Conservation (phyloP, 176 grass and related monocot species). For the Triticum turgidum region DNA sequence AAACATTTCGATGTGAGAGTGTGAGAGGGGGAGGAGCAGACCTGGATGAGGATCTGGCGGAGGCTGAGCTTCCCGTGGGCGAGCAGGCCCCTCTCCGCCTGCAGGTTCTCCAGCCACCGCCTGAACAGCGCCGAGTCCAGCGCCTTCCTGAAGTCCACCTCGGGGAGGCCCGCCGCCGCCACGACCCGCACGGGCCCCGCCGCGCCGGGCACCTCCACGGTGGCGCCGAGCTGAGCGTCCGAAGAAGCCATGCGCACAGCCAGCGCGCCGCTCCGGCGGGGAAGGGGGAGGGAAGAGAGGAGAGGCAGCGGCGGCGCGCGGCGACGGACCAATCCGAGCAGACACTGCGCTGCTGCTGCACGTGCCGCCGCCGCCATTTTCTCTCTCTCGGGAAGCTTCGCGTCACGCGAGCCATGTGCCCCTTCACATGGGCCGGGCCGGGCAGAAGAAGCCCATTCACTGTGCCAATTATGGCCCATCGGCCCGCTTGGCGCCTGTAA, state of each 20-base stretch:
- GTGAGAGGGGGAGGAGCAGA: not conserved
- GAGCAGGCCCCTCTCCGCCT: constrained; percentile 74
- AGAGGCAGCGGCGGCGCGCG: not conserved
- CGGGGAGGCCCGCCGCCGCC: constrained; percentile 57
- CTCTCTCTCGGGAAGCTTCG: not conserved
- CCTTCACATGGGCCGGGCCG: not conserved
- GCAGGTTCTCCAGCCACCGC: constrained; percentile 75
- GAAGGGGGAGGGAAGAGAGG: not conserved
- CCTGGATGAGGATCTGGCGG: constrained; percentile 75
- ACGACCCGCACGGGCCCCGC: constrained; percentile 45
- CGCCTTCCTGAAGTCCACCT: constrained; percentile 72
- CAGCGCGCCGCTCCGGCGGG: not conserved
- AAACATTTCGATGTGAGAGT: not conserved
- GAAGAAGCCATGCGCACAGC: constrained; percentile 59
- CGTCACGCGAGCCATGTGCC: not conserved
- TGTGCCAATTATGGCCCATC: rapidly evolving
- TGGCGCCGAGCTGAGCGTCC: constrained; percentile 11
- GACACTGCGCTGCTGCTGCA: not conserved
- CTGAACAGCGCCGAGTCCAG: constrained; percentile 66
- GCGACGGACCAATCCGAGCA: constrained; percentile 15
- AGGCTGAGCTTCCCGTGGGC: constrained; percentile 53
- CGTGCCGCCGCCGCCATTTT: constrained; percentile 23
- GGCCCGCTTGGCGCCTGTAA: not conserved
- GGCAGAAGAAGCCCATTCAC: not conserved
- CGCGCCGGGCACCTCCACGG: constrained; percentile 46